phyloP scores from a whole-genome alignment of 306 rosid genomes.

The Bauhinia variegata region DNA sequence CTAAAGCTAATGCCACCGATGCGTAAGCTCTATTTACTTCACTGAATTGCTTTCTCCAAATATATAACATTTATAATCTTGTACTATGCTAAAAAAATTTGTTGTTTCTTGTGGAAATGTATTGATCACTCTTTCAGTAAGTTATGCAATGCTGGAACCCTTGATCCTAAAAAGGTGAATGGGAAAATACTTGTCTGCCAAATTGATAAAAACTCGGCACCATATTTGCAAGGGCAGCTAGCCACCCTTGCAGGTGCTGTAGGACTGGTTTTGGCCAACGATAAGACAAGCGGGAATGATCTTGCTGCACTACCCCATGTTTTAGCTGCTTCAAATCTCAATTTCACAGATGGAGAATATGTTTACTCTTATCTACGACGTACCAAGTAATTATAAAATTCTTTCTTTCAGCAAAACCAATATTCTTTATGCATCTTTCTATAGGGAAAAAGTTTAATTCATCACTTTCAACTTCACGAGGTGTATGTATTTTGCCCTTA shows the following conservation, averaged over 20 bases:
- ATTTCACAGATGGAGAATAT: too few species aligned
- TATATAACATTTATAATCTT: too few species aligned
- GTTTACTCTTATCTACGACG: background rate
- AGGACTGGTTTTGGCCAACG: slow-evolving; percentile 58
- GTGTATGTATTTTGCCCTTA: too few species aligned
- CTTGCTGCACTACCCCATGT: slow-evolving; percentile 53
- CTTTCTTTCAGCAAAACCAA: background rate
- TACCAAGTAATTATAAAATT: slow-evolving; percentile 45
- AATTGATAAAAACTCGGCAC: too few species aligned
- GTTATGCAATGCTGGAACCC: slow-evolving; percentile 36
- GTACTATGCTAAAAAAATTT: too few species aligned
- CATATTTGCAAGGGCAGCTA: slow-evolving; percentile 39
- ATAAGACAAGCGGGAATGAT: slow-evolving; percentile 24
- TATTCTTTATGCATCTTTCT: background rate
- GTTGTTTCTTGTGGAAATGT: background rate
- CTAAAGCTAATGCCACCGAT: slow-evolving; percentile 20
- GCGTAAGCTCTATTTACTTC: slow-evolving; percentile 52
- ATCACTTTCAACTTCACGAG: too few species aligned
- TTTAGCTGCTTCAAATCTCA: slow-evolving; percentile 43
- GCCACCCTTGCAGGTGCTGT: slow-evolving; percentile 60
- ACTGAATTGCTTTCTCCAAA: too few species aligned
- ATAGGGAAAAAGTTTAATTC: too few species aligned
- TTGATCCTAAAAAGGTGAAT: slow-evolving; percentile 41
- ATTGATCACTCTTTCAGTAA: slow-evolving; percentile 27
- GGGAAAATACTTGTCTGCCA: slow-evolving; percentile 55